Percentiles rank a stretch among this genome's conserved stretches.
Conservation (phyloP, 768 basidiomycete genomes). For the Tephrocybe sp. region DNA sequence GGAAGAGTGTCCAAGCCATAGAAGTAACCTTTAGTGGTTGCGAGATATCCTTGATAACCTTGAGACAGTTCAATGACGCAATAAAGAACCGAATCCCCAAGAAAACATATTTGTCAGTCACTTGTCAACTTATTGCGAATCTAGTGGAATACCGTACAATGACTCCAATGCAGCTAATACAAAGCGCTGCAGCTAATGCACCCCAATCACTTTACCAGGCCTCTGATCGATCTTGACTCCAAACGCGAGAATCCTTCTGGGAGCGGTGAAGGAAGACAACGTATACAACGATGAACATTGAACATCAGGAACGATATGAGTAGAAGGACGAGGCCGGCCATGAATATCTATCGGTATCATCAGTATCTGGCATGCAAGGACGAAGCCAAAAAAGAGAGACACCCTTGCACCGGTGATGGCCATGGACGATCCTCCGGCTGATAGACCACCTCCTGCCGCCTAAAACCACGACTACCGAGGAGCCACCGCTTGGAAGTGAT, state of each 20-base stretch:
- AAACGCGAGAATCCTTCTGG: constrained; percentile 38
- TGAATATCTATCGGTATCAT: constrained; percentile 41
- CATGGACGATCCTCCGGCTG: constrained; percentile 32
- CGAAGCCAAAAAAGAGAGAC: constrained; percentile 9
- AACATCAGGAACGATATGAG: constrained; percentile 52
- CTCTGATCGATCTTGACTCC: constrained; percentile 34
- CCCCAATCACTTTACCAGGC: constrained; percentile 60
- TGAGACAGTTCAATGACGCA: constrained; percentile 57
- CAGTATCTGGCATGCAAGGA: not conserved
- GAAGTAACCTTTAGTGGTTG: constrained; percentile 59
- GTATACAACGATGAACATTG: constrained; percentile 29
- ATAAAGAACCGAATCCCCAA: constrained; percentile 60
- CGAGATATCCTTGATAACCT: constrained; percentile 59
- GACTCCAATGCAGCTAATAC: constrained; percentile 60
- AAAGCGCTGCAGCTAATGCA: constrained; percentile 45
- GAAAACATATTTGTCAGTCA: not conserved
- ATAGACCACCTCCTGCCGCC: constrained; percentile 50
- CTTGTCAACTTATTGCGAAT: not conserved
- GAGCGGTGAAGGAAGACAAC: constrained; percentile 51
- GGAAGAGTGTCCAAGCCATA: constrained; percentile 67
- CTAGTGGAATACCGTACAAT: constrained; percentile 38
- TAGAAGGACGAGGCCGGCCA: constrained; percentile 56
- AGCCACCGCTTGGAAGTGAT: no score
- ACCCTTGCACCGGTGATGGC: constrained; percentile 34
- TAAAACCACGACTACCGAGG: no score